Base-by-base conservation (phyloP, 345 rosid genomes). In the Sonneratia alba region DNA sequence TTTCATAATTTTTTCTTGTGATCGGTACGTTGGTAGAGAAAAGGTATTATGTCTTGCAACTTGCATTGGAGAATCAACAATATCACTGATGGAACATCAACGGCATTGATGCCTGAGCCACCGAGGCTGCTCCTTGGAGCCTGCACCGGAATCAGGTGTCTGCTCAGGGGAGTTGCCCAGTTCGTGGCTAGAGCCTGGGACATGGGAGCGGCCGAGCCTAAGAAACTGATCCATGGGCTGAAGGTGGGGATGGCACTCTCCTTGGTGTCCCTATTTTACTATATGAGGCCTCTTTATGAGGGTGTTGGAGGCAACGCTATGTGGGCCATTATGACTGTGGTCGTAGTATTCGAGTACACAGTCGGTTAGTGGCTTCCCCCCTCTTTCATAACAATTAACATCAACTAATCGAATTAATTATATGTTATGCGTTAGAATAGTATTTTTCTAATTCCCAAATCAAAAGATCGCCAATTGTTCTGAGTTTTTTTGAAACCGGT, bases 271-370 rank as follows among this genome's bases (percentile, higher is more conserved):
- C 75, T 91, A 37, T 83, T 91, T 62, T 88, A 88, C 83, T 91
- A 87, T 76, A 77, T 78, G 88, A 83, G 88, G 76, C 93, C 97
- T 64, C 79, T 91, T 76, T 85, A 85, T 72, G 83, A 87, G 24
- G 87, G 87, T 22, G 73, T 87, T 69, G 91, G 93, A 67, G 84
- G 88, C 13, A 87, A 83, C 80, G 89, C 86, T 48, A 81, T 87
- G 86, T 91, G 92, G 93, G 93, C 93, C 53, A 79, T 91, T 47
- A 88, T 91, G 90, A 88, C 93, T 0, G 97, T 88, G 48, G 92
- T 88, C 6, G 91, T 88, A 21, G 96, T 90, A 72, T 90, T 89
- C 48, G 91, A 88, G 53, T 77, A 79, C 76, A 86, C 83, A 37
- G 84, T 87, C 0, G 92, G 93, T 91, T 66, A 56, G 89, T 76